Evolutionary conservation across 495 filamentous ascomycete genomes (phyloP).

Genomic region (Penicillium angulare): DNA sequence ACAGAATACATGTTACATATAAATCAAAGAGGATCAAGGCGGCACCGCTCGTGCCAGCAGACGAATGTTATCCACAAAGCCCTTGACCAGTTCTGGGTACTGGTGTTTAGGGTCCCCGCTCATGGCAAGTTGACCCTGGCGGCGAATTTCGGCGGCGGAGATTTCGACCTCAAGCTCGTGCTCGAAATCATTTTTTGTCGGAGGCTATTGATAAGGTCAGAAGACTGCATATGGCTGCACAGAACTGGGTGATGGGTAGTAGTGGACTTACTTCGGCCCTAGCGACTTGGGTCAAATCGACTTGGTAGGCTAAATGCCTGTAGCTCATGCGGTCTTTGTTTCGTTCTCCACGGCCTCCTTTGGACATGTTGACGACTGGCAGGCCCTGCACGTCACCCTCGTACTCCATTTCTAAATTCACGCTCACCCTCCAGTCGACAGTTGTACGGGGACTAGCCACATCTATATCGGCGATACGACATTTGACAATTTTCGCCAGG

Average conservation of each 20-base stretch:
- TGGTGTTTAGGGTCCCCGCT: slow-evolving; percentile 55
- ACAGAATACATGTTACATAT: too few species aligned
- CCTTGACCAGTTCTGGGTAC: slow-evolving; percentile 73
- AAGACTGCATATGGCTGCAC: slow-evolving; percentile 9
- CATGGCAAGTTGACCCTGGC: slow-evolving; percentile 64
- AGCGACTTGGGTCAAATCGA: slow-evolving; percentile 88
- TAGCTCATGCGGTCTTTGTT: slow-evolving; percentile 90
- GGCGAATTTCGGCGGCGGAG: slow-evolving; percentile 60
- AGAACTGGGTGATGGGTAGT: background rate
- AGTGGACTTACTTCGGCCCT: slow-evolving; percentile 51
- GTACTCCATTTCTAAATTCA: slow-evolving; percentile 88
- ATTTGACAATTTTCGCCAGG: slow-evolving; percentile 85
- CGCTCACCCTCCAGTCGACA: slow-evolving; percentile 84
- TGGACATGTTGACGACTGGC: slow-evolving; percentile 28
- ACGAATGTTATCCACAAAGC: slow-evolving; percentile 81
- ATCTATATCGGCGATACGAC: slow-evolving; percentile 77
- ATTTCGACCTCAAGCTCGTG: slow-evolving; percentile 91
- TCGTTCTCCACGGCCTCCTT: slow-evolving; percentile 53
- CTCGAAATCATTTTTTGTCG: slow-evolving; percentile 58
- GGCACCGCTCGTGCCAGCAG: slow-evolving; percentile 57
- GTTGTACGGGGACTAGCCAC: slow-evolving; percentile 67
- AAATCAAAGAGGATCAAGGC: slow-evolving; percentile 27
- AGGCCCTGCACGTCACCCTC: slow-evolving; percentile 64
- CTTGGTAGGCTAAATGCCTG: slow-evolving; percentile 75
- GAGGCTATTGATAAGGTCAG: slow-evolving; percentile 32